Evolutionary conservation across 345 rosid species (phyloP).

Genomic region (Melaleuca alternifolia): DNA sequence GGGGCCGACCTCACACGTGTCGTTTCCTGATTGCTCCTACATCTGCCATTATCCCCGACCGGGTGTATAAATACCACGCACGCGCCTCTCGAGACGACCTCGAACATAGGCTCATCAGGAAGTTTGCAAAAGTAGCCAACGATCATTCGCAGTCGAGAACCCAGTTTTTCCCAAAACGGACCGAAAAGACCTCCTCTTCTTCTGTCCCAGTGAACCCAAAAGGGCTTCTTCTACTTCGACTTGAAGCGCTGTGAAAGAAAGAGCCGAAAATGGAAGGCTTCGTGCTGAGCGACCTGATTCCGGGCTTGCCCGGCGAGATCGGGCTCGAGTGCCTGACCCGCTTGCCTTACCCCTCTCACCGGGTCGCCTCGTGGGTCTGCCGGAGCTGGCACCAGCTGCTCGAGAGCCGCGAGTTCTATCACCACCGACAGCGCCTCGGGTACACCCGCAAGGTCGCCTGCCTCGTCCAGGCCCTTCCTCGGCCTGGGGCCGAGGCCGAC

Average conservation of each 20-base stretch:
- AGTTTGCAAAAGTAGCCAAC: no score
- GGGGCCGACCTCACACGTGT: background rate
- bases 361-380: conserved; percentile 38
- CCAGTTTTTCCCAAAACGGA: background rate
- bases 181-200: background rate
- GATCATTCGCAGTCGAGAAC: no score
- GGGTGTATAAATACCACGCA: background rate
- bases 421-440: conserved; percentile 25
- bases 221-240: background rate
- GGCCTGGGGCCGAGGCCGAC: background rate
- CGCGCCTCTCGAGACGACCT: background rate
- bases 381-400: conserved; percentile 38
- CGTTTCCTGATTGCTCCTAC: background rate
- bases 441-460: conserved; percentile 41
- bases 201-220: background rate
- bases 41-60: background rate
- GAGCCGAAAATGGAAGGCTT: conserved; percentile 9
- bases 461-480: conserved; percentile 30
- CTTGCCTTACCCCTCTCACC: conserved; percentile 29
- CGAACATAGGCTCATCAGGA: background rate
- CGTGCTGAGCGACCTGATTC: conserved; percentile 25
- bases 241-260: background rate
- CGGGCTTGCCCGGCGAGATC: conserved; percentile 41
- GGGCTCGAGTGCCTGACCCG: conserved; percentile 50
- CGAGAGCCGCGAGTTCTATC: conserved; percentile 29